Base-by-base conservation (phyloP, 306 rosid genomes). In the Vicia sativa region DNA sequence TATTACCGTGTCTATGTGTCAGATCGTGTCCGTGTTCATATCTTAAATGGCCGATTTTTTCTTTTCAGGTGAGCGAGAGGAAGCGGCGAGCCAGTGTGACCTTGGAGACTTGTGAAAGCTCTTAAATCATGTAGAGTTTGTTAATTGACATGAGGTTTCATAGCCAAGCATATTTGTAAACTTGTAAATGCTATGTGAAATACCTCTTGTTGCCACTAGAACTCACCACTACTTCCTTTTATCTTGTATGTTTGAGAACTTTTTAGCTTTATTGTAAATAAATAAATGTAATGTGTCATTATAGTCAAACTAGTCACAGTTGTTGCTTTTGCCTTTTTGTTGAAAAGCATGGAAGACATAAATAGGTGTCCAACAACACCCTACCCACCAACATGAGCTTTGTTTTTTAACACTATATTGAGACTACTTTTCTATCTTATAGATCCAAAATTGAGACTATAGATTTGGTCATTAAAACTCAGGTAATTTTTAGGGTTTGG, bases 11-110 rank as follows among this genome's bases (percentile, higher is more conserved):
- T 44, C 50, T 44, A 11, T 0, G 50, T 5, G 50, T 34, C 9
- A 8, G 38, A 13, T 5, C 6, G 18, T 5, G 18, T n/a, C 16
- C 6, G 7, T 2, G 9, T 44, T 44, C 19, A n/a, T n/a, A 44
- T 7, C 15, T 44, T 34, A 34, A 44, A 43, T 13, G 54, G 16
- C 7, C 8, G 4, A 21, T 21, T 11, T 52, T 52, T 52, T 1
- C 75, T 10, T 82, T 80, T 55, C 74, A 86, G 96, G 84, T 63
- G 19, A 73, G 44, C 61, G 53, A 68, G 74, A 76, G 72, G 74
- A 78, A 73, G 77, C 78, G 76, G 52, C 55, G 77, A 18, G 82
- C 80, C 81, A 79, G 71, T 63, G 71, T 16, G 5, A 21, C 74
- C 11, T 55, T 49, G 77, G 82, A 78, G 64, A 54, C 81, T 49